Evolutionary conservation across 768 basidiomycete species (phyloP).

Genomic region (Phanerochaete sordida): DNA sequence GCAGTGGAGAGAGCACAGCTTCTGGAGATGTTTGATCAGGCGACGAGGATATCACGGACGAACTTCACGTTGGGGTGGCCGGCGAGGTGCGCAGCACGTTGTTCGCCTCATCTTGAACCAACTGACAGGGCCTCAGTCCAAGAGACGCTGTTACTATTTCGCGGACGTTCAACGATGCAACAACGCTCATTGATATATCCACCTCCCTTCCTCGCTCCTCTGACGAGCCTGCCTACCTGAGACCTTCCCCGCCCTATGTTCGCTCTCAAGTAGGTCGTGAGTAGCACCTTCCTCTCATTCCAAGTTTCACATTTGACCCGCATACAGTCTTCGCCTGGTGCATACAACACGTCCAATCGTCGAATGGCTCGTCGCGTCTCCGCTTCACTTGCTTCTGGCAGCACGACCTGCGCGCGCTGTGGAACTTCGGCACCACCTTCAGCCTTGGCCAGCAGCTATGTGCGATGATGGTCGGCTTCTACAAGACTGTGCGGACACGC

Average conservation of each 20-base stretch:
- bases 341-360: conserved; percentile 54
- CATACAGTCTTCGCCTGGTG: conserved; percentile 85
- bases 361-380: conserved; percentile 35
- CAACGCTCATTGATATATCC: conserved; percentile 85
- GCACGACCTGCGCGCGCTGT: conserved; percentile 84
- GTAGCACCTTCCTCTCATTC: conserved; percentile 22
- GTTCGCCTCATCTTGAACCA: not conserved
- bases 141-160: conserved; percentile 94
- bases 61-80: conserved; percentile 96
- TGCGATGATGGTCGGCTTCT: conserved; percentile 78
- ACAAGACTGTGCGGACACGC: conserved; percentile 77
- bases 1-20: conserved; percentile 83
- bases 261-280: conserved; percentile 78
- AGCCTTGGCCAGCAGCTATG: conserved; percentile 76
- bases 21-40: conserved; percentile 82
- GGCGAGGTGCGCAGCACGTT: conserved; percentile 66
- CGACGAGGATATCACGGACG: conserved; percentile 84
- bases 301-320: conserved; percentile 6
- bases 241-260: conserved; percentile 90
- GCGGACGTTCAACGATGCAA: conserved; percentile 73
- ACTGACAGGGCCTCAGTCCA: conserved; percentile 50
- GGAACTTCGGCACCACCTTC: conserved; percentile 70
- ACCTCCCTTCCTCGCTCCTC: conserved; percentile 90
- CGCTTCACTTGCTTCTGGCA: conserved; percentile 94
- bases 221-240: conserved; percentile 88